A percentile compares a stretch with the other conserved stretches of the same genome.
Evolutionary conservation across 2,329 filamentous ascomycete genomes (phyloP).

Genomic region (Aureobasidium leucospermi): DNA sequence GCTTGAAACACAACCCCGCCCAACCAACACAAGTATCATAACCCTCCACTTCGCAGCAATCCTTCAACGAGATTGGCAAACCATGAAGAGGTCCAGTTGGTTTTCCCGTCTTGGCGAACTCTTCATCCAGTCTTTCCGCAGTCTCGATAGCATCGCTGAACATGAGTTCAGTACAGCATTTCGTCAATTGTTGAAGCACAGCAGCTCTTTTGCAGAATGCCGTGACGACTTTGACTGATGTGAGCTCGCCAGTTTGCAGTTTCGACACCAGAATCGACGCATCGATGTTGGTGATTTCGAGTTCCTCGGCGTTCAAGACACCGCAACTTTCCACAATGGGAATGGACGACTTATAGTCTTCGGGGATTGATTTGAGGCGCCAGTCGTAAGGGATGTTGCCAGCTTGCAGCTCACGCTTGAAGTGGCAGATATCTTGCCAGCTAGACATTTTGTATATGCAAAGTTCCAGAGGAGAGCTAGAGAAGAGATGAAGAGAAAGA

Average conservation of each 20-base stretch:
- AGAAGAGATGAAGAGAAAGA: not conserved
- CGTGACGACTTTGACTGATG: constrained; percentile 21
- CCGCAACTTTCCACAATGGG: constrained; percentile 31
- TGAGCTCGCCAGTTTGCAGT: constrained; percentile 26
- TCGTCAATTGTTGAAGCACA: constrained; percentile 25
- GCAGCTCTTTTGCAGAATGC: constrained; percentile 36
- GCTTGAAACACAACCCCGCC: not conserved
- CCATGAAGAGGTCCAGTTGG: constrained; percentile 39
- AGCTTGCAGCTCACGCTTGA: not conserved
- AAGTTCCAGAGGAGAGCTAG: not conserved
- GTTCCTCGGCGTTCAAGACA: constrained; percentile 41
- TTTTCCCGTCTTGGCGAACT: constrained; percentile 17
- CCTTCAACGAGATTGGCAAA: constrained; percentile 51
- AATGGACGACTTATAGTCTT: not conserved
- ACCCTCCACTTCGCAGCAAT: constrained; percentile 33
- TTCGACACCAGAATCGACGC: constrained; percentile 30
- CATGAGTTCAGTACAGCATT: constrained; percentile 30
- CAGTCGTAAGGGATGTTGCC: not conserved
- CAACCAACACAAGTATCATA: constrained; percentile 33
- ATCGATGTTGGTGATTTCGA: constrained; percentile 47
- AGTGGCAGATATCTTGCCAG: constrained; percentile 5
- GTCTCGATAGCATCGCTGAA: constrained; percentile 34
- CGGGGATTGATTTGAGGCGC: not conserved
- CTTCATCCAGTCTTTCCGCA: constrained; percentile 21
- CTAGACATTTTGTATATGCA: not conserved